These are phyloP conservation scores for Acarospora socialis DNA, from an alignment of 2,329 filamentous ascomycete genomes.

Conservation along the genomic window DNA sequence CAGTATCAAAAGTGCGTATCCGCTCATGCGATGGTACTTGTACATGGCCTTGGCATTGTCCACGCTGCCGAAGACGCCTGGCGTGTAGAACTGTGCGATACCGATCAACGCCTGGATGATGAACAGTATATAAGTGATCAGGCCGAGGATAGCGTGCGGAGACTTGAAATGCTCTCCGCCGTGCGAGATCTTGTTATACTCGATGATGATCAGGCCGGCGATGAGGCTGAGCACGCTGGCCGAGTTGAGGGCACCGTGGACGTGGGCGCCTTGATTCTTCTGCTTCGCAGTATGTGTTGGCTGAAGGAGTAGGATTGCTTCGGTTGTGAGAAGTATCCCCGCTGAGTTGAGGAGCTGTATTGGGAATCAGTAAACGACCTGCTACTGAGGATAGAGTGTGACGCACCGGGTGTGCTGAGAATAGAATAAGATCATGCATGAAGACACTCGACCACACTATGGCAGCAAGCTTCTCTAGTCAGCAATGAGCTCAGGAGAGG, in stretches of 20 bases:
- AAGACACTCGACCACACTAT: slow-evolving; percentile 70
- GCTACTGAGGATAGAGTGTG: too few species aligned
- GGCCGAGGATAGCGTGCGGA: slow-evolving; percentile 68
- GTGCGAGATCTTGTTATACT: slow-evolving; percentile 64
- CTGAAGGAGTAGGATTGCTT: slow-evolving; percentile 74
- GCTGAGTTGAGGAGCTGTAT: slow-evolving; percentile 40
- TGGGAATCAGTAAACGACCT: slow-evolving; percentile 3
- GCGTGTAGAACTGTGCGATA: slow-evolving; percentile 67
- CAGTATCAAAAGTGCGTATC: slow-evolving; percentile 58
- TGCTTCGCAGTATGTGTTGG: slow-evolving; percentile 66
- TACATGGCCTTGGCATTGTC: slow-evolving; percentile 70
- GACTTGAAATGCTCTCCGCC: slow-evolving; percentile 62
- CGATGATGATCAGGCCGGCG: slow-evolving; percentile 29
- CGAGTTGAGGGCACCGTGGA: slow-evolving; percentile 60
- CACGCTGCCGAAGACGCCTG: slow-evolving; percentile 60
- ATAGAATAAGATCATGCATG: slow-evolving; percentile 56
- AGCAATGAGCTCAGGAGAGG: slow-evolving; percentile 10
- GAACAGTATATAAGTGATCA: slow-evolving; percentile 56
- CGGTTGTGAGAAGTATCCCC: slow-evolving; percentile 59
- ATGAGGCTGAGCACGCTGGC: slow-evolving; percentile 34
- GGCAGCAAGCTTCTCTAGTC: slow-evolving; percentile 41
- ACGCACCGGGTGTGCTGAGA: slow-evolving; percentile 74
- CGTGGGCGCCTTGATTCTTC: slow-evolving; percentile 48
- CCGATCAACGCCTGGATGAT: slow-evolving; percentile 63
- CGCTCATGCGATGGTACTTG: slow-evolving; percentile 72